Evolutionary conservation across 2,329 filamentous ascomycete species (phyloP), one percentile per base, ranked within the genome.

Genomic region (Xylaria sp.): DNA sequence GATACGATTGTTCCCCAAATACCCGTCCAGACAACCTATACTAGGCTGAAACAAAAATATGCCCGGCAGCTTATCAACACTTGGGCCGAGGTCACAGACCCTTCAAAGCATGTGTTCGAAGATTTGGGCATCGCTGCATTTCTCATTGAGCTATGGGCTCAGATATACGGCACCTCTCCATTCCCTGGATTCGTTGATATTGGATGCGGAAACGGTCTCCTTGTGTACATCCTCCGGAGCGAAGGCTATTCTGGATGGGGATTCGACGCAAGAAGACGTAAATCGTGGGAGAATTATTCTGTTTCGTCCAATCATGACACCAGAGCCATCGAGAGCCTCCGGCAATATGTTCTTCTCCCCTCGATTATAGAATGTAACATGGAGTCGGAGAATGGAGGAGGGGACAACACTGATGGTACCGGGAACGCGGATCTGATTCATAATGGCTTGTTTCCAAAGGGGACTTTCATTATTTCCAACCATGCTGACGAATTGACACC

Each of bases 111-210:
- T 68, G 91, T 97, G 2, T 97, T 97, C 71, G 94, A 99, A 69
- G 93, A 97, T 68, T 75, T 99, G 18, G 83, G 86, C 3, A 97
- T 99, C 58, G 90, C 93, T 0, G 90, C 93, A 0, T 99, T 97
- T 65, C 76, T 97, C 47, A 90, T 97, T 21, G 92, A 97, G 75
- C 76, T 97, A 2, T 99, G 94, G 94, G 74, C 77, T 11, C 85
- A 88, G 53, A 93, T 96, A 86, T 97, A 97, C 69, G 67, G 64
- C 37, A 69, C 68, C 39, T 53, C 44, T 0, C 56, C 62, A 0
- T 97, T 96, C 64, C 90, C 91, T 0, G 92, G 93, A 0, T 99
- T 97, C 66, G 90, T 97, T 18, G 94, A 99, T 67, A 91, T 99
- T 42, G 94, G 93, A 4, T 97, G 94, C 68, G 94, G 94, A 1